Evolutionary conservation across 306 rosid genomes (phyloP), one percentile per base, ranked within the genome.

Genomic region (Inga laurina): DNA sequence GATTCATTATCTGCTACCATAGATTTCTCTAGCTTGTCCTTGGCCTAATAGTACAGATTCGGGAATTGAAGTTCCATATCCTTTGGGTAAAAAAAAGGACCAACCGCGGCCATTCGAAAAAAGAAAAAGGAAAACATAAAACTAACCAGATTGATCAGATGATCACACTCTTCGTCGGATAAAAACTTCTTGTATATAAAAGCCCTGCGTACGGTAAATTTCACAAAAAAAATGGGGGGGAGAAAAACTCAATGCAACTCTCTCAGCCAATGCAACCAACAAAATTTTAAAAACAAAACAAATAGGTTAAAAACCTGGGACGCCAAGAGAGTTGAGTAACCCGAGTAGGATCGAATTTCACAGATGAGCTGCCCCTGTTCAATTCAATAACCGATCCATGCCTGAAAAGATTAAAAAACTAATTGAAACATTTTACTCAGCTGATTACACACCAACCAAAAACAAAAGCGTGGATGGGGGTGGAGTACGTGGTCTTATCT

Each of bases 1-100:
- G 98, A 92, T 16, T 88, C 97, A 48, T 89, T 93, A 81, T 94
- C 98, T 0, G 97, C 97, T 85, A 97, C 99, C 99, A 92, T 92
- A 7, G 99, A 97, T 81, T 65, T 80, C 86, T 92, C 92, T 51
- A 97, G 91, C 91, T 97, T 92, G 81, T 85, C 88, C 90, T 87
- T 94, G 1, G 99, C 93, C 99, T 97, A 81, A 72, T 19, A 75
- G 72, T 84, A 41, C 80, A 87, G 51, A 75, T 66, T 85, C 86
- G 77, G 69, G 7, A 76, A 75, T 75, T 3, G 30, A 81, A 56
- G 65, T 32, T 34, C 57, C 13, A 27, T 71, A n/a, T 41, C 72
- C 37, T 43, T 21, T 32, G 7, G 30, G 9, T 39, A 5, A 77
- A 57, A 21, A 57, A 21, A 57, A 57, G 78, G 43, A 13, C 43